Evolutionary conservation across 2,329 filamentous ascomycete genomes (phyloP), one percentile per base, ranked within the genome.

Genomic region (Colletotrichum viniferum): DNA sequence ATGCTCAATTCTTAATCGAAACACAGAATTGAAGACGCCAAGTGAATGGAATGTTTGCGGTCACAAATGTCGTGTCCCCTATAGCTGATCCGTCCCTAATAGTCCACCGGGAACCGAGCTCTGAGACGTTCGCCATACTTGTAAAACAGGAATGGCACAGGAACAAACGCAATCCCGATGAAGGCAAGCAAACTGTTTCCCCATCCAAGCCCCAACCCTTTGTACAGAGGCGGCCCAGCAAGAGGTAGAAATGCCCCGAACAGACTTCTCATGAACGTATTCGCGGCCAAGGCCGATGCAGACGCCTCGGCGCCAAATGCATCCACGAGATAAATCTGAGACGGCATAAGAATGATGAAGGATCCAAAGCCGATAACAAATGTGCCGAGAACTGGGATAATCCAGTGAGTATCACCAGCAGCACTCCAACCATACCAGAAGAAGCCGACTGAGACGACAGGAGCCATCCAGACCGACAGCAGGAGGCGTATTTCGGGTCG

Each of bases 391-490:
- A 92, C 91, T 1, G 91, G 90, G 8, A 91, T 84, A 58, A 92
- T 90, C 90, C 90, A 93, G 78, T 91, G 89, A 0, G 85, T 83
- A 0, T 85, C 79, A 38, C 86, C 85, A 18, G 91, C 83, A 0
- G 89, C 87, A 3, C 86, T 84, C 91, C 91, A 92, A 56, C 91
- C 91, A 78, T 92, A 92, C 80, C 88, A 86, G 74, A 92, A 87
- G 1, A 92, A 84, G 0, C 89, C 87, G 4, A 87, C 78, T 0
- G 48, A 61, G 9, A 71, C 68, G n/a, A 64, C 38, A 4, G 68
- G 68, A 21, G 60, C 24, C 55, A 38, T 32, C 66, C 69, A 34
- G 16, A 52, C 66, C 13, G 64, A 34, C 16, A 48, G 24, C n/a
- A 68, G 14, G n/a, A 71, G 60, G 7, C 68, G 68, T 10, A 71